Evolutionary conservation across 495 filamentous ascomycete species (phyloP), one percentile per base, ranked within the genome.

Genomic region (Hyphodiscus hymeniophilus): DNA sequence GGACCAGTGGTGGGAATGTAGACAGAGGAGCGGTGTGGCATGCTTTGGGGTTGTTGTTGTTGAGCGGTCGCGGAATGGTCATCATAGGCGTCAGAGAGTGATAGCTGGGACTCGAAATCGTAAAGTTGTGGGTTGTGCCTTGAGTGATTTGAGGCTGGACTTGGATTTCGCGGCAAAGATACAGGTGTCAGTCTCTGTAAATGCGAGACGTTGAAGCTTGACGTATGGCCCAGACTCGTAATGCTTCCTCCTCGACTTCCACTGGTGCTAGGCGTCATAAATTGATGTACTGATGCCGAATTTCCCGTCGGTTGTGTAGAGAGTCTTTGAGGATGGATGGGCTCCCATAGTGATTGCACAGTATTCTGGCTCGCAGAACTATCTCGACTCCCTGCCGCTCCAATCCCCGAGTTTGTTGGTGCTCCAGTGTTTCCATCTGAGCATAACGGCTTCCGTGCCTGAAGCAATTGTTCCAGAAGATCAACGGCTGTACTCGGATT

Each of bases 191-290:
- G 15, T 30, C 35, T 31, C n/a, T 50, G 50, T 17, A 45, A 45
- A 31, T 47, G 45, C n/a, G 28, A 1, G 20, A 42, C 20, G 7
- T 24, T 31, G 2, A 21, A 42, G 26, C 50, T 52, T 12, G 50
- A 38, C 3, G 32, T 5, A 18, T 48, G 45, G 24, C 38, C 36
- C n/a, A 40, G 16, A 15, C 43, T 51, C n/a, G 47, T 36, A 31
- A 43, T 58, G 28, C 51, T 51, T 18, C 46, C 50, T 21, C 44
- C 48, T 28, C 42, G 47, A 39, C 51, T 50, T 12, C 28, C 50
- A 15, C 41, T 50, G 17, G 41, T 58, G 38, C 55, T 51, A 13
- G 50, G 43, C 5, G 51, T 58, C 47, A 54, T 54, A 38, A 58
- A 54, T 21, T 54, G 54, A 22, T 53, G 49, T 11, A 46, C 36